Base-by-base conservation (phyloP, 495 filamentous ascomycete genomes). In the Aspergillus asperescens region DNA sequence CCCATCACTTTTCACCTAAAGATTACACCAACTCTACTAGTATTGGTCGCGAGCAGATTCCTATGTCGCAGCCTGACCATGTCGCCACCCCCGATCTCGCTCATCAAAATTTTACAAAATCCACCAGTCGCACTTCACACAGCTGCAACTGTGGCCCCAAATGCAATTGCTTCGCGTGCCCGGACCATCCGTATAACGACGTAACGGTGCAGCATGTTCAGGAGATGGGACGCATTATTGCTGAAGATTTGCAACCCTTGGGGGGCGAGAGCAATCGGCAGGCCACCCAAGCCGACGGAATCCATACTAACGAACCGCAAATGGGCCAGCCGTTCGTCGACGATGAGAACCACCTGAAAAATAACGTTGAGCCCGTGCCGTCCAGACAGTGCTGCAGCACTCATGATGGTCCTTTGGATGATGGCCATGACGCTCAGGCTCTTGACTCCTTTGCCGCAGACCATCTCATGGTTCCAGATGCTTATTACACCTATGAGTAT, bases 101-200 rank as follows among this genome's bases (percentile, higher is more conserved):
- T n/a, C 48, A 60, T 44, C 31, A 48, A 4, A 3, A 25, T 0
- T 15, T 57, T n/a, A 32, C 55, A 20, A 53, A 52, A 4, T 19
- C 56, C 20, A 45, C 48, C 5, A 46, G 44, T 12, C 62, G 68
- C 6, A 12, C 62, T 9, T 66, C 62, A 24, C 73, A 86, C 52
- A 66, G 80, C 43, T 84, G 88, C 66, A 60, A 68, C 58, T 84
- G 89, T 62, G 81, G 89, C 54, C 72, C 84, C 42, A 71, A 72
- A 0, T 90, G 87, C 57, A 70, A 84, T 51, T 90, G 87, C 57
- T 58, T 88, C 20, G 84, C 81, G 18, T 90, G 87, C 59, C 66
- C 79, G 19, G 73, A 77, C 31, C 87, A 90, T 60, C 87, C 86
- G 4, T 89, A 81, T 62, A 90, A 90, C 60, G 68, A 78, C 18